Base-by-base conservation (phyloP, 2,329 filamentous ascomycete species). In the Acephala macrosclerotiorum region DNA sequence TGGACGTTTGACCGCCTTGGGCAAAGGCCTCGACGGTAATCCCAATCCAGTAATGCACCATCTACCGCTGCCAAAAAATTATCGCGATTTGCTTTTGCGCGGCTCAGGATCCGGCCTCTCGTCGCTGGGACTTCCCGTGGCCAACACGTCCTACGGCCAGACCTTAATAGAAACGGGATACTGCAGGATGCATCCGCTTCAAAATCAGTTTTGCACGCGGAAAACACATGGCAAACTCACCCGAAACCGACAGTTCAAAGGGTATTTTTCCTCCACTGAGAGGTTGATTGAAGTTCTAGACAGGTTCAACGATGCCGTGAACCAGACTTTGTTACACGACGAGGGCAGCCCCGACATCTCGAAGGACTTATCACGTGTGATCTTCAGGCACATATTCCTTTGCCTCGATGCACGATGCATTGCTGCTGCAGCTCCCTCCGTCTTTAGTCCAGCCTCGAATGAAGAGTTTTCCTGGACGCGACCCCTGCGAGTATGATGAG, bases 111-210 rank as follows among this genome's bases (percentile, higher is more conserved):
- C 55, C 18, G 55, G n/a, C 55, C 20, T 57, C 29, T 38, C 25
- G 33, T 57, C 18, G 55, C 29, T 22, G 49, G 22, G 6, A 33
- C 9, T 53, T 33, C 33, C 22, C 55, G 55, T 38, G 55, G 55
- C 55, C 18, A 38, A 53, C 22, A 33, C 18, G 49, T 53, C 29
- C 35, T 57, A 3, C 26, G 25, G 12, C 6, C 29, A 6, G 33
- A 29, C 51, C 25, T 55, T 33, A 33, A 22, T 53, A 3, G 8
- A 26, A 14, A 57, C 55, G 55, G 55, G 55, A 57, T n/a, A 40
- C 55, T 57, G 55, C 55, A 57, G 38, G n/a, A 36, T 57, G 55
- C 55, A 36, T 57, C 55, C 55, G 55, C 33, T 57, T 57, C 55
- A 38, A 22, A 57, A 18, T 38, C 55, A 57, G 55, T 57, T 57